A percentile compares a stretch with the other conserved stretches of the same genome.
Conservation (phyloP, 768 basidiomycete species). For the Pilatotrama ljubarskyi region DNA sequence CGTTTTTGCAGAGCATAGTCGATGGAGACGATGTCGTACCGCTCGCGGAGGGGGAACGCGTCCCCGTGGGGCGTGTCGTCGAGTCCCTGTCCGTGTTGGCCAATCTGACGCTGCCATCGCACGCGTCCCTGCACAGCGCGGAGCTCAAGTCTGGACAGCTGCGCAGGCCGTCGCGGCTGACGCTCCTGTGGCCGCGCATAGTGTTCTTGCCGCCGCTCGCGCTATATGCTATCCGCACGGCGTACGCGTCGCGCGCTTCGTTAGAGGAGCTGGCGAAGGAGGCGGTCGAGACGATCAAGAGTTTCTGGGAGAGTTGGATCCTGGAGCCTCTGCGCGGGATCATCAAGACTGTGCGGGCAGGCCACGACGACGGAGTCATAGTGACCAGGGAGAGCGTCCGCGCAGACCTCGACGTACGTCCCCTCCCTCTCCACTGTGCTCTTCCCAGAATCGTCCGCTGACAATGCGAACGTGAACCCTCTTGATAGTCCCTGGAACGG, state of each 20-base stretch:
- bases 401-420: slow-evolving; percentile 77
- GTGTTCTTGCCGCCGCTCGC: slow-evolving; percentile 73
- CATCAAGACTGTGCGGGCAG: slow-evolving; percentile 77
- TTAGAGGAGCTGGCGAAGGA: slow-evolving; percentile 58
- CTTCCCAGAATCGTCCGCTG: background rate
- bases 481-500: slow-evolving; percentile 79
- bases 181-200: slow-evolving; percentile 79
- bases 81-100: slow-evolving; percentile 24
- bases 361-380: slow-evolving; percentile 73
- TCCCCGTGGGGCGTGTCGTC: background rate
- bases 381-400: slow-evolving; percentile 79
- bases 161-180: slow-evolving; percentile 64
- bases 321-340: slow-evolving; percentile 84
- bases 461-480: background rate
- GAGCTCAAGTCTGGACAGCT: slow-evolving; percentile 42
- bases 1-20: slow-evolving; percentile 8
- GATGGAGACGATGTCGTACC: slow-evolving; percentile 8
- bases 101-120: slow-evolving; percentile 15
- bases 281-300: slow-evolving; percentile 61
- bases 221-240: slow-evolving; percentile 48
- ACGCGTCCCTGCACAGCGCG: slow-evolving; percentile 14
- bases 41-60: background rate
- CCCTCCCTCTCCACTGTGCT: background rate
- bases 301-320: slow-evolving; percentile 82
- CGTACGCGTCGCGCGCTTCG: slow-evolving; percentile 61